Evolutionary conservation across 495 filamentous ascomycete genomes (phyloP).

Genomic region (Apiosordaria backusii): DNA sequence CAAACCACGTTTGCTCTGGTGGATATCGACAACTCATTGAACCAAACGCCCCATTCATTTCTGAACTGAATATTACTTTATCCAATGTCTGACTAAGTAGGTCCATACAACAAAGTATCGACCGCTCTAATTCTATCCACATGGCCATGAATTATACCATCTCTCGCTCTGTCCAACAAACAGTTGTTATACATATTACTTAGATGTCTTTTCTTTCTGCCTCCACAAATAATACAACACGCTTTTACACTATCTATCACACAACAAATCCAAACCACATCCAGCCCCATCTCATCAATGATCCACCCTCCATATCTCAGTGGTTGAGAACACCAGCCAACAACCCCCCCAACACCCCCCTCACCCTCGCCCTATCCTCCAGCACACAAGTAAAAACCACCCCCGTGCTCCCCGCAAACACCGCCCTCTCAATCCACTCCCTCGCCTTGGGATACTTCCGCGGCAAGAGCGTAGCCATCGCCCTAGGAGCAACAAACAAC

Average conservation of each 20-base stretch:
- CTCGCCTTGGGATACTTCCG: slow-evolving; percentile 64
- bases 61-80: not conserved
- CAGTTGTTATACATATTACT: not conserved
- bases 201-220: no score
- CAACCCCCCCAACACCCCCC: slow-evolving; percentile 71
- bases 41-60: no score
- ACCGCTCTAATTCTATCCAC: no score
- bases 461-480: slow-evolving; percentile 72
- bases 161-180: not conserved
- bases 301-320: no score
- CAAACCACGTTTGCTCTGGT: no score
- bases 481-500: slow-evolving; percentile 82
- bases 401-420: slow-evolving; percentile 71
- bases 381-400: slow-evolving; percentile 68
- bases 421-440: slow-evolving; percentile 70
- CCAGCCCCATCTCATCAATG: not conserved
- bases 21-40: no score
- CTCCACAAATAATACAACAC: no score
- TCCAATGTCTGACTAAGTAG: not conserved
- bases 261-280: no score
- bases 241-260: not conserved
- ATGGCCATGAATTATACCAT: not conserved
- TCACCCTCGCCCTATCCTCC: slow-evolving; percentile 62
- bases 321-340: slow-evolving; percentile 51
- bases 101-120: no score